Evolutionary conservation across 1,284 basidiomycete genomes (phyloP), one percentile per base, ranked within the genome.

Genomic region (Cryptococcus sp.): DNA sequence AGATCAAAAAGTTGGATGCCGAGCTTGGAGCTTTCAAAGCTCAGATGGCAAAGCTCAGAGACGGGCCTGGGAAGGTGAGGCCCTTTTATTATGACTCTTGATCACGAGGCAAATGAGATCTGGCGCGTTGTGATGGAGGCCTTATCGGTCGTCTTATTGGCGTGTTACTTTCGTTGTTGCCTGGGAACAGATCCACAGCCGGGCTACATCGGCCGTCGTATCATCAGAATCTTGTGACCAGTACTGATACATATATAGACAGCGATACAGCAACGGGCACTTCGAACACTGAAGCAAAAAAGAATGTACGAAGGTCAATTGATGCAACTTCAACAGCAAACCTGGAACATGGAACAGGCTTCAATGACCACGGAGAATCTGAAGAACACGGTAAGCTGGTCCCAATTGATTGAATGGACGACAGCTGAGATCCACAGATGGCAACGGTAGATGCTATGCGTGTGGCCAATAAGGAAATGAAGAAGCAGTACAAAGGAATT

Each of bases 391-490:
- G 73, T 73, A 44, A 53, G 70, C 68, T 11, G 24, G 5, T 34
- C 32, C 10, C 16, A 9, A 9, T 9, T 16, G 10, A 34, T 34
- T 34, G 16, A 9, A 16, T 9, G 16, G 16, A 9, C 16, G 9
- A 9, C 9, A 34, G 32, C 32, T 34, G 32, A 34, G 10, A 16
- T 25, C n/a, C 2, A 4, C 41, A 75, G 64, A 98, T 99, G 96
- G 94, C 92, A n/a, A 98, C 96, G 0, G 86, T 98, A 21, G 91
- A 97, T 66, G 96, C 92, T 4, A 98, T 99, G 93, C 85, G 91
- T 70, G 74, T 82, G n/a, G 93, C 96, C 18, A 98, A 98, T 78
- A 97, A 96, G 78, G 92, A 98, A 76, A 84, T 99, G 79, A 84
- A 84, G 76, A 91, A 87, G 73, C 94, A 98, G 76, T 99, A 98